phyloP scores from a whole-genome alignment of 768 basidiomycete genomes.

The Psilocybe subaeruginosa region DNA sequence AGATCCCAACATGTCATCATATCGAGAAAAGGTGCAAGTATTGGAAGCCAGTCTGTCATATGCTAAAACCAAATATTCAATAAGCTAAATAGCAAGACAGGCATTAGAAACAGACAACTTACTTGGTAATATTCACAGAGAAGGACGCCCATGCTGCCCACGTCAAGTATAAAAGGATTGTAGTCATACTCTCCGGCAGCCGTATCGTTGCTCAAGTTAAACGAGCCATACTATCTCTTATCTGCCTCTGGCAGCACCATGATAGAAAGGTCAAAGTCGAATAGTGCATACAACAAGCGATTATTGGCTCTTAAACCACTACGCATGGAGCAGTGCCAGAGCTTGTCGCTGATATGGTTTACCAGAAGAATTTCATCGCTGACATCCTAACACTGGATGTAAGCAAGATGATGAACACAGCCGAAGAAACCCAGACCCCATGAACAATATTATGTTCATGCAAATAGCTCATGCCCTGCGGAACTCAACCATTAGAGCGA shows the following conservation, averaged over 20 bases:
- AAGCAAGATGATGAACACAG: neutral
- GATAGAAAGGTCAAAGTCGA: constrained; percentile 23
- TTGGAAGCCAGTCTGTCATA: constrained; percentile 25
- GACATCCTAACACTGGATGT: constrained; percentile 2
- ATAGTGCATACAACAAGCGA: constrained; percentile 18
- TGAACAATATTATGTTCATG: constrained; percentile 23
- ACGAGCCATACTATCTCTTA: neutral
- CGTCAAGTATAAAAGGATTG: constrained; percentile 28
- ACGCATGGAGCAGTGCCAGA: neutral
- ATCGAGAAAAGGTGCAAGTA: constrained; percentile 32
- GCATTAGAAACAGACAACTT: neutral
- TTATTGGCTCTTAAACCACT: constrained; percentile 9
- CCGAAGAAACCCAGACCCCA: constrained; percentile 7
- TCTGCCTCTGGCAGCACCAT: constrained; percentile 12
- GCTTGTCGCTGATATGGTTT: constrained; percentile 13
- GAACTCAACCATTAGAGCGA: too few relatives aligned
- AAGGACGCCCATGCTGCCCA: constrained; percentile 20
- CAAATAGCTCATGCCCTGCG: constrained; percentile 19
- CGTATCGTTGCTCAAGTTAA: constrained; percentile 4
- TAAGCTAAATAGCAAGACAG: neutral
- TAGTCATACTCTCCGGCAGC: constrained; percentile 25
- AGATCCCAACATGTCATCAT: constrained; percentile 28
- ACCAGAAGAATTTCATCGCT: constrained; percentile 17
- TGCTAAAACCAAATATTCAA: constrained; percentile 19
- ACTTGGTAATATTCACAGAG: constrained; percentile 11